Evolutionary conservation across 768 basidiomycete genomes (phyloP), one percentile per base, ranked within the genome.

Genomic region (Podaxis sp.): DNA sequence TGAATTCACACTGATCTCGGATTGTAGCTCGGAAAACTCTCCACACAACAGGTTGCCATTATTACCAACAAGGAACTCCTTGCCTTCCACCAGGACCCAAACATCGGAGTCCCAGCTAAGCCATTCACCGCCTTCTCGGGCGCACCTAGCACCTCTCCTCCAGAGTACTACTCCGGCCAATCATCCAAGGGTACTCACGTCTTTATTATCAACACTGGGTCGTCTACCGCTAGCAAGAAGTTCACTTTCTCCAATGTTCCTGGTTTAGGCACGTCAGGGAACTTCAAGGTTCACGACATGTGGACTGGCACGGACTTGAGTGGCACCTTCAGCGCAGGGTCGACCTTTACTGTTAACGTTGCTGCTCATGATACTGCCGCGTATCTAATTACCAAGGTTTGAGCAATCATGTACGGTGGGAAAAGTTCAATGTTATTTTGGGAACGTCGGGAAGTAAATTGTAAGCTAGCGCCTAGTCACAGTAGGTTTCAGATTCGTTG

Each of bases 331-430:
- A 64, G 70, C 6, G 69, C 70, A 12, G 71, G 69, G 1, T 68
- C 74, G 2, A 75, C 66, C 11, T 83, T 80, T 64, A 74, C 77
- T 7, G 67, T 79, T 33, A 75, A 69, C 40, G 72, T 86, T 36
- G 78, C 75, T 2, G 68, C 80, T 0, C 84, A 85, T 68, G 84
- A 86, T 66, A 84, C 83, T 1, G 81, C 74, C 4, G 84, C 83
- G 1, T 80, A 82, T 60, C 69, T 83, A 19, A 72, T 85, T 43
- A 79, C 72, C n/a, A 40, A 29, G 46, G 61, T 40, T 25, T 62
- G 33, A 61, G 33, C 8, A 9, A 33, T 9, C 33, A 33, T 33
- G 33, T 33, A 2, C 0, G 33, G 8, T 9, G 36, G 27, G 27
- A 37, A n/a, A n/a, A 1, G n/a, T 19, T 4, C 33, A 12, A 17